These are phyloP conservation scores for Urtica urens DNA, from an alignment of 306 rosid genomes.

Conservation along the genomic window DNA sequence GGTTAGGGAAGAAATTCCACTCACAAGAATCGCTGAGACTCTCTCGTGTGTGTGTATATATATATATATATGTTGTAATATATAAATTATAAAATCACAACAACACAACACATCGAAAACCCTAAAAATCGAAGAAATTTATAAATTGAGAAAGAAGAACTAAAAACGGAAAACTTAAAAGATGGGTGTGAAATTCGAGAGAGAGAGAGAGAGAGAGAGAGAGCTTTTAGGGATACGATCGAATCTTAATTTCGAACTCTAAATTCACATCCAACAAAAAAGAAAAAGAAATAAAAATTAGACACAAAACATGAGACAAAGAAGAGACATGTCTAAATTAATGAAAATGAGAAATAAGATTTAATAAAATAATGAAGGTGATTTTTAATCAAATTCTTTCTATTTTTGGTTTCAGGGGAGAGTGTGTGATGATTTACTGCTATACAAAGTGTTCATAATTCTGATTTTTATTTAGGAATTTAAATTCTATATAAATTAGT, in stretches of 20 bases:
- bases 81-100: neutral
- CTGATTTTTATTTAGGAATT: no score
- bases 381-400: neutral
- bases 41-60: no score
- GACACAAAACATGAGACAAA: slow-evolving; percentile 34
- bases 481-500: no score
- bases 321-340: slow-evolving; percentile 30
- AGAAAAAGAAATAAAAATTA: no score
- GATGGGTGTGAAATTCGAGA: slow-evolving; percentile 52
- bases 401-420: neutral
- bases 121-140: slow-evolving; percentile 29
- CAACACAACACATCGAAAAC: slow-evolving; percentile 18
- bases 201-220: no score
- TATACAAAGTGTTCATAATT: no score
- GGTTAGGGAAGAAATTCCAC: neutral
- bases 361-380: neutral
- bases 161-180: slow-evolving; percentile 10
- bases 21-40: slow-evolving; percentile 16
- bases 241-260: slow-evolving; percentile 49
- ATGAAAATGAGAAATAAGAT: neutral
- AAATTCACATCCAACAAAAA: no score
- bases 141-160: neutral
- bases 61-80: no score
- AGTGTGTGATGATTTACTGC: no score
- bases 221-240: slow-evolving; percentile 31